phyloP scores from a whole-genome alignment of 768 basidiomycete species.

The Naganishia antarctica region DNA sequence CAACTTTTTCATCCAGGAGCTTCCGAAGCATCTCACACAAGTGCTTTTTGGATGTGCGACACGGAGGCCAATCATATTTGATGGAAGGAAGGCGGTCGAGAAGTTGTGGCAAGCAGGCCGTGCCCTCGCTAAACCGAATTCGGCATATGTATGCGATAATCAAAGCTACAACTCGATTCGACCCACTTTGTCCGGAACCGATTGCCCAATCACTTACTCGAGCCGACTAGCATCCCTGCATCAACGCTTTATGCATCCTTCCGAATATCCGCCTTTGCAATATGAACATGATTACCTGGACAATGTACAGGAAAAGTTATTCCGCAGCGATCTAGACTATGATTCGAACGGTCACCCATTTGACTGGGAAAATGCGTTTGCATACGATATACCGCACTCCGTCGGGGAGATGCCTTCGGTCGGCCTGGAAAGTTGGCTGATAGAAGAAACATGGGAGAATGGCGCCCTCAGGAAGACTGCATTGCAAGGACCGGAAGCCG shows the following conservation, averaged over 20 bases:
- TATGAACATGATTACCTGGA: neutral
- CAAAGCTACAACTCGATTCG: neutral
- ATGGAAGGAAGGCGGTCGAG: slow-evolving; percentile 8
- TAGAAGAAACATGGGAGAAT: neutral
- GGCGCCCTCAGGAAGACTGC: neutral
- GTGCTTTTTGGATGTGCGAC: slow-evolving; percentile 20
- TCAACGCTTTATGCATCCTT: neutral
- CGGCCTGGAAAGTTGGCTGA: slow-evolving; percentile 11
- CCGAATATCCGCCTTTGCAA: neutral
- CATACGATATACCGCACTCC: neutral
- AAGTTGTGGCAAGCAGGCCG: slow-evolving; percentile 16
- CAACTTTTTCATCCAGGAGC: slow-evolving; percentile 13
- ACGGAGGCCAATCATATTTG: slow-evolving; percentile 11
- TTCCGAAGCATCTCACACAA: neutral
- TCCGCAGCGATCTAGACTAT: too few species aligned
- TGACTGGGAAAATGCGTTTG: slow-evolving; percentile 13
- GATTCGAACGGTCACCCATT: neutral
- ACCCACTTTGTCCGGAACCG: neutral
- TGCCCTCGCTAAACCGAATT: neutral
- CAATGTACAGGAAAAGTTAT: neutral
- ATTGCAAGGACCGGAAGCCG: neutral
- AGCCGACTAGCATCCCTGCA: neutral
- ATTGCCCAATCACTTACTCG: neutral
- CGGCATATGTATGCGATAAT: neutral
- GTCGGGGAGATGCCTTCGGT: neutral